A percentile compares a stretch with the other conserved stretches of the same genome.
phyloP scores from a whole-genome alignment of 257 asterid genomes.

The Solanum okadae region DNA sequence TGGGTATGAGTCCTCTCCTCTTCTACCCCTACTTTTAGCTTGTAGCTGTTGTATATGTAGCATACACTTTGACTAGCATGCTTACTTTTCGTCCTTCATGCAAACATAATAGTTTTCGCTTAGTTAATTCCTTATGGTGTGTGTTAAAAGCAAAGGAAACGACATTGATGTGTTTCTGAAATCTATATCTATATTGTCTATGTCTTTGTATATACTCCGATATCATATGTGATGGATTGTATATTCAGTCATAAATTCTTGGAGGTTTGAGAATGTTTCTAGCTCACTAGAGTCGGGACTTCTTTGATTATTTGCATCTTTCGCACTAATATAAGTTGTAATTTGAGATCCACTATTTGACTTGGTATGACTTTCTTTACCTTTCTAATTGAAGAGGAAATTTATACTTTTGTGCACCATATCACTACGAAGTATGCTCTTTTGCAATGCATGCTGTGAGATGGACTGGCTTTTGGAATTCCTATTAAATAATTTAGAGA shows the following conservation, averaged over 20 bases:
- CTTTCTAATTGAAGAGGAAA: neutral
- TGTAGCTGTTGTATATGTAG: neutral
- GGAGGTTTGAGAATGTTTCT: neutral
- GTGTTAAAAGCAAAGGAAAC: neutral
- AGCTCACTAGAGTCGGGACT: neutral
- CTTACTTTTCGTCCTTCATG: neutral
- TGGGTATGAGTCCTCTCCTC: conserved; percentile 60
- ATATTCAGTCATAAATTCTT: neutral
- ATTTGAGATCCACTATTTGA: neutral
- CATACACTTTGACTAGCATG: neutral
- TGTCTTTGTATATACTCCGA: neutral
- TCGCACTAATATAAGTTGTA: neutral
- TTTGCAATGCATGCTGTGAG: neutral
- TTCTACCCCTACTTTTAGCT: conserved; percentile 2
- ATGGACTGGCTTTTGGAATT: neutral
- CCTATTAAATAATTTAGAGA: neutral
- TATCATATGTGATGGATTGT: neutral
- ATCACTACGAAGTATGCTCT: neutral
- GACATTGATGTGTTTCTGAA: neutral
- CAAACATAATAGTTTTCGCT: neutral
- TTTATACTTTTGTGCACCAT: neutral
- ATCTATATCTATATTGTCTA: neutral
- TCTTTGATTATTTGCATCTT: neutral
- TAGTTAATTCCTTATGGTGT: neutral
- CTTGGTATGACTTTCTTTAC: neutral